Evolutionary conservation across 2,329 filamentous ascomycete species (phyloP).

Genomic region (Botrytis fabae): DNA sequence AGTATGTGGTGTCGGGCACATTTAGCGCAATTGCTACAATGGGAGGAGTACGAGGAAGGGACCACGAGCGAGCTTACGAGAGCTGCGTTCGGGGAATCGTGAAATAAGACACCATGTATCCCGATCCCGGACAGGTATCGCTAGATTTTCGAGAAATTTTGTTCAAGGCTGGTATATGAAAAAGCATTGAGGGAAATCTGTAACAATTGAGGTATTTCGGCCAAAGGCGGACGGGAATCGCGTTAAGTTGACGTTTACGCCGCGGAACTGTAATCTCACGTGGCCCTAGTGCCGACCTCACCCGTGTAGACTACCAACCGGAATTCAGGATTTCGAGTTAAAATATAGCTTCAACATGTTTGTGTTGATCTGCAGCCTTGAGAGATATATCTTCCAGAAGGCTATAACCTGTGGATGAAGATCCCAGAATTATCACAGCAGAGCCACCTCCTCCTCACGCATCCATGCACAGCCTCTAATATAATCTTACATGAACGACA

Average conservation of each 20-base stretch:
- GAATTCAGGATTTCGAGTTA: background rate
- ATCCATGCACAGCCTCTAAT: slow-evolving; percentile 31
- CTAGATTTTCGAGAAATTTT: background rate
- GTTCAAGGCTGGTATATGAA: background rate
- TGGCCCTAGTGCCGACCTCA: background rate
- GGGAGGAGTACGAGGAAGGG: background rate
- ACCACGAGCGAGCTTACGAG: slow-evolving; percentile 8
- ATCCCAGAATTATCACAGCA: slow-evolving; percentile 20
- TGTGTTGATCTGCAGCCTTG: slow-evolving; percentile 14
- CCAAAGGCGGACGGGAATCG: background rate
- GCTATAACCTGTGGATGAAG: slow-evolving; percentile 2
- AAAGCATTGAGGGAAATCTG: background rate
- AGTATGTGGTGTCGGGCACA: background rate
- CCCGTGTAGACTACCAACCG: background rate
- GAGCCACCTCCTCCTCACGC: slow-evolving; percentile 18
- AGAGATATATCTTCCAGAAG: slow-evolving; percentile 2
- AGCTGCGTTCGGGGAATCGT: background rate
- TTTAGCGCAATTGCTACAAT: slow-evolving; percentile 14
- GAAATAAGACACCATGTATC: background rate
- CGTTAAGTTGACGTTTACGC: slow-evolving; percentile 2
- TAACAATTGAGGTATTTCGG: background rate
- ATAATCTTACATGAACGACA: slow-evolving; percentile 35
- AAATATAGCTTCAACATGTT: slow-evolving; percentile 13
- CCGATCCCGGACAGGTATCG: background rate
- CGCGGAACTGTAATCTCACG: slow-evolving; percentile 15